phyloP scores from a whole-genome alignment of 371 early-diverging fungal genomes.

The Mortierella sp. region DNA sequence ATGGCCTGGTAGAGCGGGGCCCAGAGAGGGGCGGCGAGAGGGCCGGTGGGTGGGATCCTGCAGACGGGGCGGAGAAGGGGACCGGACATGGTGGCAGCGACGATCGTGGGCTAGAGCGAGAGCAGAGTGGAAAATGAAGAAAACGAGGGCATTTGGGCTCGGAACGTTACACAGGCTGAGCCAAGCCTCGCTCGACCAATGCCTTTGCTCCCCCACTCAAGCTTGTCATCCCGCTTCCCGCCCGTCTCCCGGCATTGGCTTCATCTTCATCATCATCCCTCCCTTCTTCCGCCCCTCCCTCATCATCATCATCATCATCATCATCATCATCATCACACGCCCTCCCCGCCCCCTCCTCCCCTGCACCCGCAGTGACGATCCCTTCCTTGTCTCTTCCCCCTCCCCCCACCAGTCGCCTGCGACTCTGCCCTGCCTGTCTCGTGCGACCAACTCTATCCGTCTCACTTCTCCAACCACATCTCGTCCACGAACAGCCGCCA shows the following conservation, averaged over 20 bases:
- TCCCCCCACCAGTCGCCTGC: not conserved
- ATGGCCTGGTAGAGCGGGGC: not conserved
- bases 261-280: not conserved
- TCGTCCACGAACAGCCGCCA: too few relatives aligned
- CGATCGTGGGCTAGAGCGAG: too few relatives aligned
- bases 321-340: not conserved
- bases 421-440: too few relatives aligned
- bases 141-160: too few relatives aligned
- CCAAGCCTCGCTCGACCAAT: too few relatives aligned
- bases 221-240: not conserved
- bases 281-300: not conserved
- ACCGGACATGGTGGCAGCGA: not conserved
- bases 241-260: not conserved
- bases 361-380: slow-evolving; percentile 22
- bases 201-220: not conserved
- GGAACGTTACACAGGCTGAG: too few relatives aligned
- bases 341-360: not conserved
- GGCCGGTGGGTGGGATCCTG: not conserved
- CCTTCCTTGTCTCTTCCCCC: slow-evolving; percentile 9
- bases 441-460: too few relatives aligned
- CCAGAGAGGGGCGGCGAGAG: slow-evolving; percentile 5
- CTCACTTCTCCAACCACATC: too few relatives aligned
- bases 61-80: not conserved
- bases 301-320: not conserved
- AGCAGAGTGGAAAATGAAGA: too few relatives aligned